Conservation (phyloP, 2,329 filamentous ascomycete genomes). For the Trichoderma brevicompactum region DNA sequence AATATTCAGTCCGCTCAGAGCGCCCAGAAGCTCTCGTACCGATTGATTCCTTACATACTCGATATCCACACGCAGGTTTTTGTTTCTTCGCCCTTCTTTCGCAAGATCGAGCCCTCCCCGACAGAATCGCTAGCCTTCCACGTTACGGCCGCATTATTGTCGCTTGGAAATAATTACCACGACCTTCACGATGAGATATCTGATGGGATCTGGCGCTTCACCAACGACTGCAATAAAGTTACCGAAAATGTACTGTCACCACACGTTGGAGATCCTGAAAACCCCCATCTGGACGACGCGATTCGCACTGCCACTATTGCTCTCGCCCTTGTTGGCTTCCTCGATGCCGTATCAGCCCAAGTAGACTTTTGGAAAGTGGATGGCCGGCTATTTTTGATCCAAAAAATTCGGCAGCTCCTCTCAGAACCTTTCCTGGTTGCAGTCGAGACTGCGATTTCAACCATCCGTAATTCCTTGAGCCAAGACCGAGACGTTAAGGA, state of each 20-base stretch:
- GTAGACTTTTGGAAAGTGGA: constrained; percentile 79
- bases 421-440: constrained; percentile 84
- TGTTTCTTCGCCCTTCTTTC: constrained; percentile 78
- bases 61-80: constrained; percentile 83
- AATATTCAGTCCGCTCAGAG: constrained; percentile 71
- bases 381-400: constrained; percentile 74
- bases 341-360: constrained; percentile 79
- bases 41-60: constrained; percentile 82
- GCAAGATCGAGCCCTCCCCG: constrained; percentile 81
- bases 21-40: constrained; percentile 76
- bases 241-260: constrained; percentile 60
- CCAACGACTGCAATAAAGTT: constrained; percentile 70
- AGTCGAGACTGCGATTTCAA: constrained; percentile 87
- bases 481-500: constrained; percentile 71
- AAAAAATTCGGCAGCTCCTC: constrained; percentile 71
- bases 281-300: constrained; percentile 67
- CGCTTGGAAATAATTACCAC: constrained; percentile 73
- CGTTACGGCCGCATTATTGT: constrained; percentile 79
- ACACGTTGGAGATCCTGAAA: constrained; percentile 59
- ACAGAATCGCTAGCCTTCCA: constrained; percentile 82
- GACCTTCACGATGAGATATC: constrained; percentile 69
- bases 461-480: constrained; percentile 77
- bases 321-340: constrained; percentile 86
- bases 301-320: constrained; percentile 74
- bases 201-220: constrained; percentile 70